Evolutionary conservation across 2,329 filamentous ascomycete genomes (phyloP).

Genomic region (Claviceps monticola): DNA sequence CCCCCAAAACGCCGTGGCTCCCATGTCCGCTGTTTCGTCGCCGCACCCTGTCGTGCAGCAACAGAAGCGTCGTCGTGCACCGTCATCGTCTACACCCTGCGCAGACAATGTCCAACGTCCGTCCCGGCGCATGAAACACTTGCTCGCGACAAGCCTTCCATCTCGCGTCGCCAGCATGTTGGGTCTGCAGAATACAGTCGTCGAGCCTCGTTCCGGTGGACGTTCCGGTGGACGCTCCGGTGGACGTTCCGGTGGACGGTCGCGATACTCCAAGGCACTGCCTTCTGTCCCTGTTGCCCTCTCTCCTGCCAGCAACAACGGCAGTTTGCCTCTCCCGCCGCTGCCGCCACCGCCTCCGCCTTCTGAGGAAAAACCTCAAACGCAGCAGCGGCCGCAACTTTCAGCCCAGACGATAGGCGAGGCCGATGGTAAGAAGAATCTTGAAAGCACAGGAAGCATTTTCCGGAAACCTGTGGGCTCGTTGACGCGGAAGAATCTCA

Average conservation of each 20-base stretch:
- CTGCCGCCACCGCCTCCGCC: slow-evolving; percentile 9
- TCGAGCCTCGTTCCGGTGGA: slow-evolving; percentile 16
- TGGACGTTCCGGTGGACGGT: slow-evolving; percentile 27
- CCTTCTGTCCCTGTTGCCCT: slow-evolving; percentile 30
- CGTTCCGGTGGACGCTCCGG: too few relatives aligned
- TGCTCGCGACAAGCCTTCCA: neutral
- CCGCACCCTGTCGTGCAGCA: neutral
- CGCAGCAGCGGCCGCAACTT: too few relatives aligned
- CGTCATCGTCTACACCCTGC: neutral
- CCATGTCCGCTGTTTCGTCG: slow-evolving; percentile 1
- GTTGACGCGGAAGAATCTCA: neutral
- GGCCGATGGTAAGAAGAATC: slow-evolving; percentile 8
- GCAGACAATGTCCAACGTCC: neutral
- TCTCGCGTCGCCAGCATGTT: slow-evolving; percentile 2
- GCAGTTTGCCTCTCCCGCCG: slow-evolving; percentile 10
- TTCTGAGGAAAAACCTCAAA: too few relatives aligned
- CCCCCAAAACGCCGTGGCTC: slow-evolving; percentile 22
- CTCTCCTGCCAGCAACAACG: slow-evolving; percentile 13
- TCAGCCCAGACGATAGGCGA: too few relatives aligned
- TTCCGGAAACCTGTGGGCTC: slow-evolving; percentile 10
- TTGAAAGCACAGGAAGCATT: slow-evolving; percentile 4
- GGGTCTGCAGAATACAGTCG: neutral
- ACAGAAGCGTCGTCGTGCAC: too few relatives aligned
- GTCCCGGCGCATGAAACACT: neutral
- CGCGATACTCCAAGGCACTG: slow-evolving; percentile 45